Conservation (phyloP, 441 rosid genomes). For the Cnidoscolus chayamansa region DNA sequence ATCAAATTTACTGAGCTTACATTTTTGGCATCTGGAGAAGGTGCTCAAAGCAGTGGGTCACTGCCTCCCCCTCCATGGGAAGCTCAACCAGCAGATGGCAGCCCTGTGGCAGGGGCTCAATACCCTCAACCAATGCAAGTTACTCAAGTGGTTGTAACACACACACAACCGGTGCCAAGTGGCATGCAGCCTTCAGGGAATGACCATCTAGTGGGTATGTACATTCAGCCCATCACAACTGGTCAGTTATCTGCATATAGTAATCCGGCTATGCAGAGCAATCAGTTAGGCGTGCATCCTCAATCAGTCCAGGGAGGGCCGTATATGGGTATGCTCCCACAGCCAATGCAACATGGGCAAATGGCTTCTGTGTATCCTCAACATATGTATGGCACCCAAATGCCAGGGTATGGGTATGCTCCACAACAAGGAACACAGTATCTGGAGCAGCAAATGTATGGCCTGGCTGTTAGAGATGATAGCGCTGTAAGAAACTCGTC, state of each 20-base stretch:
- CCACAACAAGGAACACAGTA: slow-evolving; percentile 57
- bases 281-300: slow-evolving; percentile 43
- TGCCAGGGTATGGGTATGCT: slow-evolving; percentile 68
- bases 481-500: slow-evolving; percentile 41
- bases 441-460: slow-evolving; percentile 75
- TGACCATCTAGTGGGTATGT: slow-evolving; percentile 57
- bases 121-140: slow-evolving; percentile 63
- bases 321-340: slow-evolving; percentile 52
- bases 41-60: slow-evolving; percentile 53
- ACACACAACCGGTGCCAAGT: slow-evolving; percentile 45
- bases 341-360: slow-evolving; percentile 51
- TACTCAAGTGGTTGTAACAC: slow-evolving; percentile 47
- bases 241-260: slow-evolving; percentile 33
- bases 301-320: slow-evolving; percentile 49
- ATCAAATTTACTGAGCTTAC: slow-evolving; percentile 11
- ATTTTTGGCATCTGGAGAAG: slow-evolving; percentile 42
- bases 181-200: slow-evolving; percentile 42
- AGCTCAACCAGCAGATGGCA: slow-evolving; percentile 64
- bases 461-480: slow-evolving; percentile 70
- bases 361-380: slow-evolving; percentile 61
- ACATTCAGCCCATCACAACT: slow-evolving; percentile 52
- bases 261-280: slow-evolving; percentile 32
- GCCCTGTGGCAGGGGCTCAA: slow-evolving; percentile 54
- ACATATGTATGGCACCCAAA: slow-evolving; percentile 71
- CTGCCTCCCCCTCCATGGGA: slow-evolving; percentile 99